phyloP scores from a whole-genome alignment of 169 alveolate genomes.

The Theileria sp. region DNA sequence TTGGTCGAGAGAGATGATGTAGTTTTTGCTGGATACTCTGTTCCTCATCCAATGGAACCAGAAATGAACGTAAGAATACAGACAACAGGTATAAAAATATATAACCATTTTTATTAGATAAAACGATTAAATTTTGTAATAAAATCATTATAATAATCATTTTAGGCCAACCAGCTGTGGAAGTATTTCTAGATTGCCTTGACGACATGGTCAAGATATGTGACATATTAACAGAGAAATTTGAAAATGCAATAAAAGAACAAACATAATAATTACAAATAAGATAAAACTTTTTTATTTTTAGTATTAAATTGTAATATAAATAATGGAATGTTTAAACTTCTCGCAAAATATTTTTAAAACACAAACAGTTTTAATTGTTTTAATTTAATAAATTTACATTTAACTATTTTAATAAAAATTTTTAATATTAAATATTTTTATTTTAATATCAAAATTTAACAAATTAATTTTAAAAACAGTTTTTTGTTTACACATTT shows the following conservation, averaged over 20 bases:
- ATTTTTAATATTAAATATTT: not conserved
- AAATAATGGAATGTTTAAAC: not conserved
- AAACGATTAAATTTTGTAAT: not conserved
- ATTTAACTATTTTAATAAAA: not conserved
- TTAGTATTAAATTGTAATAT: not conserved
- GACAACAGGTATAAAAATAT: slow-evolving; percentile 73
- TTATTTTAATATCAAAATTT: too few species aligned
- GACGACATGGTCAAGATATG: slow-evolving; percentile 69
- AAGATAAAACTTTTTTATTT: not conserved
- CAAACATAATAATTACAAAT: not conserved
- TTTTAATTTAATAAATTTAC: not conserved
- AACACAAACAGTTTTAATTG: not conserved
- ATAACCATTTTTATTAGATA: not conserved
- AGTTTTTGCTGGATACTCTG: slow-evolving; percentile 83
- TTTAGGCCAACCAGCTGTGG: slow-evolving; percentile 74
- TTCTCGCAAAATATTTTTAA: too few species aligned
- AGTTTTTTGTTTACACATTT: not conserved
- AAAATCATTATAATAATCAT: not conserved
- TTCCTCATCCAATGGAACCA: slow-evolving; percentile 83
- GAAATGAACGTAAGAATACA: slow-evolving; percentile 80
- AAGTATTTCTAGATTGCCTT: slow-evolving; percentile 65
- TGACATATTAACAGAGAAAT: slow-evolving; percentile 64
- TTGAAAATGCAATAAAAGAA: slow-evolving; percentile 38
- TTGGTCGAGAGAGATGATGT: slow-evolving; percentile 77
- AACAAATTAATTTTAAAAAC: not conserved